Evolutionary conservation across 495 filamentous ascomycete species (phyloP).

Genomic region (Alectoria sarmentosa): DNA sequence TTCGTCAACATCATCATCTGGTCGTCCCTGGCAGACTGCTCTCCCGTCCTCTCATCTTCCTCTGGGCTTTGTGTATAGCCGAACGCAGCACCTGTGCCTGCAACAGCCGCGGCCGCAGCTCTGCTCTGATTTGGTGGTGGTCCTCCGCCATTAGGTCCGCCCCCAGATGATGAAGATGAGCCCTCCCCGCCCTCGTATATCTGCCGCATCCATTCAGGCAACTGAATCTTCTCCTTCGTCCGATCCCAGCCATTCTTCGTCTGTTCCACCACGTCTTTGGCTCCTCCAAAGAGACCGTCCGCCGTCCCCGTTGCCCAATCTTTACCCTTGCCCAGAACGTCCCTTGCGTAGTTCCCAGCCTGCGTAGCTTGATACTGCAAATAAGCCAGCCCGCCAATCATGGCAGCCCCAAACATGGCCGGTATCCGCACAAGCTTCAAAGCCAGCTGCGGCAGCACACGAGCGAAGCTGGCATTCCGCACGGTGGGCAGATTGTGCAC

Average conservation of each 20-base stretch:
- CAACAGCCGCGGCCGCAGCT: conserved; percentile 46
- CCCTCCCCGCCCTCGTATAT: conserved; percentile 50
- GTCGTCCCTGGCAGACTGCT: conserved; percentile 73
- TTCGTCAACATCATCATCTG: conserved; percentile 99
- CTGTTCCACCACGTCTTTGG: conserved; percentile 68
- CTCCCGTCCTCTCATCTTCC: conserved; percentile 55
- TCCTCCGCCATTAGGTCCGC: conserved; percentile 38
- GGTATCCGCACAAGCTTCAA: conserved; percentile 81
- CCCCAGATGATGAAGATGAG: conserved; percentile 32
- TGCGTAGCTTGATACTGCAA: conserved; percentile 92
- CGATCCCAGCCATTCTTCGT: conserved; percentile 73
- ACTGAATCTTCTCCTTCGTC: conserved; percentile 67
- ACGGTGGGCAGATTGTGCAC: conserved; percentile 83
- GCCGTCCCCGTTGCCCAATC: conserved; percentile 62
- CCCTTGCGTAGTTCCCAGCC: conserved; percentile 82
- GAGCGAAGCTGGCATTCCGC: conserved; percentile 76
- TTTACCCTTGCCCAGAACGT: conserved; percentile 63
- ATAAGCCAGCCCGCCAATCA: conserved; percentile 81
- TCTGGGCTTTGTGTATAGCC: conserved; percentile 68
- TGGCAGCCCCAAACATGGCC: conserved; percentile 83
- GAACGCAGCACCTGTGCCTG: conserved; percentile 65
- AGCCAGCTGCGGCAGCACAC: conserved; percentile 80
- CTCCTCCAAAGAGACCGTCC: conserved; percentile 56
- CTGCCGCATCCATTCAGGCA: conserved; percentile 82
- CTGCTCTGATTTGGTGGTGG: conserved; percentile 58